Percentiles rank a stretch among this genome's conserved stretches.
phyloP scores from a whole-genome alignment of 768 basidiomycete species.

The Lactifluus subvellereus region DNA sequence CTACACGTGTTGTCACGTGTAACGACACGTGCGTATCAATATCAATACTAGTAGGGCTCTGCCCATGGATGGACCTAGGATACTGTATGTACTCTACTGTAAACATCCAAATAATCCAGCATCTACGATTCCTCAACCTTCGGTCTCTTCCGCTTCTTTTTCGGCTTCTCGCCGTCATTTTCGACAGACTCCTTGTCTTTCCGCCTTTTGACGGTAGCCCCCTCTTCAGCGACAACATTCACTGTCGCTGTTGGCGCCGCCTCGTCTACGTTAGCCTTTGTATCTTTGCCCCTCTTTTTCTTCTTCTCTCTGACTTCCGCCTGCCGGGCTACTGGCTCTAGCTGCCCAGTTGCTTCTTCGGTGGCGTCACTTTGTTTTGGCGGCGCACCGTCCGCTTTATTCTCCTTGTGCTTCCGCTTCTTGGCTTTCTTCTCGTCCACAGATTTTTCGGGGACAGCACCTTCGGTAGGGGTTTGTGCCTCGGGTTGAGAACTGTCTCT shows the following conservation, averaged over 20 bases:
- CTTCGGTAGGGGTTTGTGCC: conserved; percentile 17
- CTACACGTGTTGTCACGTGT: conserved; percentile 14
- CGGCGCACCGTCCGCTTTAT: conserved; percentile 17
- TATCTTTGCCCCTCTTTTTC: conserved; percentile 1
- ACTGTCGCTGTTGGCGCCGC: not conserved
- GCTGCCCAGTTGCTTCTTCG: not conserved
- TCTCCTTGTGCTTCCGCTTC: conserved; percentile 27
- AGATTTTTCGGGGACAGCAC: conserved; percentile 2
- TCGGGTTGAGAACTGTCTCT: conserved; percentile 6
- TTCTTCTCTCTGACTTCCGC: not conserved
- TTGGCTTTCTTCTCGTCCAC: conserved; percentile 30
- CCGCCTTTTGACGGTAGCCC: not conserved
- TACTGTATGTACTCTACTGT: no score
- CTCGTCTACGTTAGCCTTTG: not conserved
- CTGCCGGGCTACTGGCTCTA: not conserved
- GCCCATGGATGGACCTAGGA: no score
- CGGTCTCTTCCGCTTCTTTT: conserved; percentile 1
- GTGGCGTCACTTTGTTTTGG: conserved; percentile 1
- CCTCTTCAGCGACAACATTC: not conserved
- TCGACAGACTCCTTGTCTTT: not conserved
- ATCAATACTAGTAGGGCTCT: not conserved
- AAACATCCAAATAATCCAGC: not conserved
- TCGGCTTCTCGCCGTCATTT: conserved; percentile 2
- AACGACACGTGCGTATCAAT: not conserved
- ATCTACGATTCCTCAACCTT: not conserved